phyloP scores from a whole-genome alignment of 345 rosid species.

The Brassica cretica region DNA sequence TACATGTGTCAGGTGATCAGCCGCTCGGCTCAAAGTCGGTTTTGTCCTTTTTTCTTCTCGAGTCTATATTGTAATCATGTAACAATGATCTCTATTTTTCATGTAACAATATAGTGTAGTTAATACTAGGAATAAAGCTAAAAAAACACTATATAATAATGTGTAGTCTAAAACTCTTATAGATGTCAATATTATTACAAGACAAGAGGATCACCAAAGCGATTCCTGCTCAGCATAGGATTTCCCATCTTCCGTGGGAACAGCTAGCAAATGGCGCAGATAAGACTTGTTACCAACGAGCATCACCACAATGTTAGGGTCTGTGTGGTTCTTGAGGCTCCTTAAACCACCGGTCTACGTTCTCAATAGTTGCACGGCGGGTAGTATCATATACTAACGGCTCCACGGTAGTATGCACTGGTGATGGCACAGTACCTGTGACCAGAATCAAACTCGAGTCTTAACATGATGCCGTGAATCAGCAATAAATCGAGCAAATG shows the following conservation, averaged over 20 bases:
- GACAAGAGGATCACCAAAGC: slow-evolving; percentile 44
- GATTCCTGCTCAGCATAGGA: slow-evolving; percentile 65
- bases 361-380: slow-evolving; percentile 66
- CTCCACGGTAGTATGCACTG: slow-evolving; percentile 77
- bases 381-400: slow-evolving; percentile 65
- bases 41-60: no score
- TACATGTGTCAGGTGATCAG: not conserved
- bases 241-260: slow-evolving; percentile 60
- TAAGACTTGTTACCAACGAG: slow-evolving; percentile 71
- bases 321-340: slow-evolving; percentile 65
- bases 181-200: slow-evolving; percentile 32
- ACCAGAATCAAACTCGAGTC: not conserved
- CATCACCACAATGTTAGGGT: slow-evolving; percentile 71
- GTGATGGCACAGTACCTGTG: slow-evolving; percentile 71
- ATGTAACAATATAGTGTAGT: no score
- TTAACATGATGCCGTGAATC: not conserved
- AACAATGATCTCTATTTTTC: no score
- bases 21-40: no score
- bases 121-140: no score
- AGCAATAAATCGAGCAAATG: not conserved
- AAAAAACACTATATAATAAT: slow-evolving; percentile 9
- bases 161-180: slow-evolving; percentile 33
- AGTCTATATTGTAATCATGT: no score
- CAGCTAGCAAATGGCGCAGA: slow-evolving; percentile 67
- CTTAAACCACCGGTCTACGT: slow-evolving; percentile 69